Base-by-base conservation (phyloP, 257 asterid genomes). In the Misopates orontium region DNA sequence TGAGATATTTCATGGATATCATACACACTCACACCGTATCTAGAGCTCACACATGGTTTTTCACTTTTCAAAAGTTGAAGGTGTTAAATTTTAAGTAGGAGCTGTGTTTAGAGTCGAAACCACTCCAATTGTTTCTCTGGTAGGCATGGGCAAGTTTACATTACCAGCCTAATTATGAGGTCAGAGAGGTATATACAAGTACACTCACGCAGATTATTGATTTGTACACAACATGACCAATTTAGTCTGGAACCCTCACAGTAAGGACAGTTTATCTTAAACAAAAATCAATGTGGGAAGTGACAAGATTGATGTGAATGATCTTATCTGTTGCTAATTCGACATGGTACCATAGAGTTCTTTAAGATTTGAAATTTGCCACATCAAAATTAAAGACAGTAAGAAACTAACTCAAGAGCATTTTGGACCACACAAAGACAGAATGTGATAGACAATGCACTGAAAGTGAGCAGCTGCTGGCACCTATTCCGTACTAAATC, bases 401-500 rank as follows among this genome's bases (percentile, higher is more conserved):
- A 28, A 28, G n/a, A 28, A 28, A 3, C 36, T 7, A 28, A 28
- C 36, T 28, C 7, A 28, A 28, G 7, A n/a, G n/a, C n/a, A 28
- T 28, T 28, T 28, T 28, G 36, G 36, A 28, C 7, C 3, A 28
- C 36, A 28, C 36, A 28, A 28, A 36, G 42, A 36, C 42, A 36
- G 42, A 36, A 36, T 9, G 42, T 36, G 42, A 45, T 45, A 5
- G 15, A 45, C 17, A n/a, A 45, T 45, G 51, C 1, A 5, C 15
- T 45, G 8, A 62, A 48, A 44, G 13, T 8, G 52, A 50, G 52
- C 13, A 18, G 6, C 36, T 20, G 50, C 53, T 55, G 65, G 47
- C n/a, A 73, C 31, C 39, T 64, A 73, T 59, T 42, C 64, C 12
- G 36, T 5, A 55, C 1, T 1, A 71, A 7, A 40, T 16, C 22